Conservation (phyloP, 2,329 filamentous ascomycete species). For the Penicillium janthinellum region DNA sequence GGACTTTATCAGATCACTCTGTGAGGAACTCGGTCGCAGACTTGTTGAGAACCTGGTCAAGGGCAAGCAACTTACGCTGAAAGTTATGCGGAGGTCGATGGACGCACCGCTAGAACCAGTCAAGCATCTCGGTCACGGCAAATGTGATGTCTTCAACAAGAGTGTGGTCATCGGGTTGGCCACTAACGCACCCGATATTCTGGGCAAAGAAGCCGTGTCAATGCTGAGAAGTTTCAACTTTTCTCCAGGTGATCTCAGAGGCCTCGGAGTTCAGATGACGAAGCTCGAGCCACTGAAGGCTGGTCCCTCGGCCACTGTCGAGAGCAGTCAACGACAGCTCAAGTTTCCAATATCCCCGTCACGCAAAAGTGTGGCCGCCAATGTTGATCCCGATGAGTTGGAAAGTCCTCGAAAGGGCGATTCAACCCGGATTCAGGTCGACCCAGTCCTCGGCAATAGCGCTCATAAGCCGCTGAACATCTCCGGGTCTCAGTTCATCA, state of each 20-base stretch:
- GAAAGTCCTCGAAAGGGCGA: constrained; percentile 45
- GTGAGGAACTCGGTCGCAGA: constrained; percentile 78
- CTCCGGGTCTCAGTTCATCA: constrained; percentile 84
- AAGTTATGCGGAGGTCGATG: constrained; percentile 84
- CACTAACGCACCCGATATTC: constrained; percentile 70
- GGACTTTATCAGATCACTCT: constrained; percentile 83
- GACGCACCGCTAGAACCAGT: constrained; percentile 88
- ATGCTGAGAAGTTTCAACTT: constrained; percentile 81
- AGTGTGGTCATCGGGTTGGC: constrained; percentile 79
- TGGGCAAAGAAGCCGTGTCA: constrained; percentile 81
- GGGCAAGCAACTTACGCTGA: constrained; percentile 86
- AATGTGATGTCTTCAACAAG: constrained; percentile 93
- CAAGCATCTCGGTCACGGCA: constrained; percentile 93
- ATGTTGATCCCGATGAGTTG: constrained; percentile 53
- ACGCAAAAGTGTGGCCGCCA: constrained; percentile 26
- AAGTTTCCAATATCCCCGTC: constrained; percentile 62
- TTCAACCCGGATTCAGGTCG: constrained; percentile 31
- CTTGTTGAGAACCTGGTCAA: constrained; percentile 82
- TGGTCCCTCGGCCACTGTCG: constrained; percentile 53
- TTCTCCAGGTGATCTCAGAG: constrained; percentile 87
- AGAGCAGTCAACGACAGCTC: constrained; percentile 78
- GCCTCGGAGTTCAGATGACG: constrained; percentile 89
- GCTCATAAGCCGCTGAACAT: constrained; percentile 71
- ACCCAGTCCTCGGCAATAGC: constrained; percentile 38
- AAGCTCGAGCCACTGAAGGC: constrained; percentile 79